Evolutionary conservation across 2,329 filamentous ascomycete genomes (phyloP).

Genomic region (Sporothrix humicola): DNA sequence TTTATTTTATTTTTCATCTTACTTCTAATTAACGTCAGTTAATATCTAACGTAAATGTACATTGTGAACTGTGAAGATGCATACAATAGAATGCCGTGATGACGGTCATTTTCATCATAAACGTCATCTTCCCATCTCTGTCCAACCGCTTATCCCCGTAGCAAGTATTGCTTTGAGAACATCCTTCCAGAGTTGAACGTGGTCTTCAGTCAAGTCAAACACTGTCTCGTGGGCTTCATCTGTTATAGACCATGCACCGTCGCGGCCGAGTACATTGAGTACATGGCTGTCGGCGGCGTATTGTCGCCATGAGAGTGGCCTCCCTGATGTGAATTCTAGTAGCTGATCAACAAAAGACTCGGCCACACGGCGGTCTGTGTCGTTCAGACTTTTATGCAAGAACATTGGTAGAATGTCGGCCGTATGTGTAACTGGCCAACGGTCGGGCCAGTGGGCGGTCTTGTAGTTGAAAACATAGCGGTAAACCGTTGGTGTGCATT

Average conservation of each 20-base stretch:
- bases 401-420: conserved; percentile 27
- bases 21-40: no score
- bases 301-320: not conserved
- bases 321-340: not conserved
- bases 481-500: not conserved
- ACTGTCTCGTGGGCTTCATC: not conserved
- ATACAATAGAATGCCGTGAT: no score
- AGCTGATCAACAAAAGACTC: not conserved
- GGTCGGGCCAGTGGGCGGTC: conserved; percentile 11
- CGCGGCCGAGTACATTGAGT: not conserved
- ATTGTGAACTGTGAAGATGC: no score
- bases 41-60: no score
- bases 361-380: not conserved
- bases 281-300: not conserved
- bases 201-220: conserved; percentile 10
- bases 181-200: conserved; percentile 3
- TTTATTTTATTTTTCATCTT: no score
- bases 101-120: no score
- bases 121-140: not conserved
- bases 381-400: not conserved
- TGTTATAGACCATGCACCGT: not conserved
- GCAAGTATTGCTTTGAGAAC: not conserved
- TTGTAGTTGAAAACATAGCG: conserved; percentile 19
- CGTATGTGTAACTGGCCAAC: conserved; percentile 22
- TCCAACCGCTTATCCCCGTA: not conserved